phyloP scores from a whole-genome alignment of 2,329 filamentous ascomycete genomes.

The Fusarium tuaranense region DNA sequence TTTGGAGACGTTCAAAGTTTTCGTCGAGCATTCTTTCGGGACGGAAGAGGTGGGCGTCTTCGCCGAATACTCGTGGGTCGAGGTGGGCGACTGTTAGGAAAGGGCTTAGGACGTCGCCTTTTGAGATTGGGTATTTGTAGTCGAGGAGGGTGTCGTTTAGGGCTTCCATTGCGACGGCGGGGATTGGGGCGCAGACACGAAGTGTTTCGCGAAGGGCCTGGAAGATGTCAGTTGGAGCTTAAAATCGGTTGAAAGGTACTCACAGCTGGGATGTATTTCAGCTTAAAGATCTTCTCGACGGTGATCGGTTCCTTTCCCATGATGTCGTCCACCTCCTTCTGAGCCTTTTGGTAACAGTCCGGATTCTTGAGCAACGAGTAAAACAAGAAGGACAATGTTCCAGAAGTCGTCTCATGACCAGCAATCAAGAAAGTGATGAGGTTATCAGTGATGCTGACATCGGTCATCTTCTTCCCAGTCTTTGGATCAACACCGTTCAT shows the following conservation, averaged over 20 bases:
- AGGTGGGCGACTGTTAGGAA: slow-evolving; percentile 63
- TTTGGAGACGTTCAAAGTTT: slow-evolving; percentile 53
- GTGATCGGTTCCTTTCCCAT: slow-evolving; percentile 66
- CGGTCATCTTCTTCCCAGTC: slow-evolving; percentile 70
- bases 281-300: slow-evolving; percentile 68
- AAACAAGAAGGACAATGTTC: slow-evolving; percentile 70
- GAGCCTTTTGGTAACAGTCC: slow-evolving; percentile 65
- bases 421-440: slow-evolving; percentile 78
- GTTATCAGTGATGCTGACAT: slow-evolving; percentile 72
- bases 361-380: slow-evolving; percentile 71
- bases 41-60: slow-evolving; percentile 67
- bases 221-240: not conserved
- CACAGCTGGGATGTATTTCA: slow-evolving; percentile 71
- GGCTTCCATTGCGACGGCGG: slow-evolving; percentile 45
- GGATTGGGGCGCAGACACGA: slow-evolving; percentile 44
- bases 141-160: slow-evolving; percentile 57
- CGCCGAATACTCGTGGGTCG: slow-evolving; percentile 68
- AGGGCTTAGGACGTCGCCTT: slow-evolving; percentile 56
- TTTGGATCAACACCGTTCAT: slow-evolving; percentile 71
- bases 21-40: slow-evolving; percentile 74
- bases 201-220: slow-evolving; percentile 67
- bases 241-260: not conserved
- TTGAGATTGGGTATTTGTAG: slow-evolving; percentile 65
- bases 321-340: slow-evolving; percentile 71
- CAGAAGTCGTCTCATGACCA: slow-evolving; percentile 74